Percentiles rank a stretch among this genome's conserved stretches.
These are phyloP conservation scores for Cicer cuneatum DNA, from an alignment of 306 rosid genomes.

Conservation along the genomic window DNA sequence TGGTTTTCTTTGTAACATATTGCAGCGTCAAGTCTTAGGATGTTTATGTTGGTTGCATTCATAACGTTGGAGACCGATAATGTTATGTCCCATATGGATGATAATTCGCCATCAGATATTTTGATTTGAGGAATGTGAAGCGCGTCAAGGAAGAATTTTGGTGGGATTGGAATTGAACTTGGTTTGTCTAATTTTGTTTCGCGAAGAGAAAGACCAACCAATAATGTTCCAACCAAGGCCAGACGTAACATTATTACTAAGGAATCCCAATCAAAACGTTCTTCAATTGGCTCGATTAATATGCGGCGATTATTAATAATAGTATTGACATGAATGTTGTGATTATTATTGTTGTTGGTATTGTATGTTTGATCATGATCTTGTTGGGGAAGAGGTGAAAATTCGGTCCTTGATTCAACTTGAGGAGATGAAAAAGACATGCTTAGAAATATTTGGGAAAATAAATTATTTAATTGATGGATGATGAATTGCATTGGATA, in stretches of 20 bases:
- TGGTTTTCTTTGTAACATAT: conserved; percentile 28
- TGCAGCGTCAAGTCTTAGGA: background rate
- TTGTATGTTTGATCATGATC: background rate
- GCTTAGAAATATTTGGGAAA: background rate
- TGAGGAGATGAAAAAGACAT: conserved; percentile 42
- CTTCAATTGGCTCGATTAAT: conserved; percentile 14
- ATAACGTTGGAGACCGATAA: conserved; percentile 35
- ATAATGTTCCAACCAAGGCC: conserved; percentile 33
- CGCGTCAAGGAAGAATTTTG: conserved; percentile 39
- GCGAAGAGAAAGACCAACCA: background rate
- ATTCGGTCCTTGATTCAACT: conserved; percentile 28
- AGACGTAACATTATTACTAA: conserved; percentile 28
- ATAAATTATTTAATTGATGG: background rate
- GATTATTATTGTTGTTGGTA: background rate
- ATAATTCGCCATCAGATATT: conserved; percentile 41
- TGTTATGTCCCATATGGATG: conserved; percentile 19
- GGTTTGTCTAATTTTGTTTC: background rate
- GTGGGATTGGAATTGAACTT: conserved; percentile 8
- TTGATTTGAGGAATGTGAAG: conserved; percentile 33
- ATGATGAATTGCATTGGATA: background rate
- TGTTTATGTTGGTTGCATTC: conserved; percentile 40
- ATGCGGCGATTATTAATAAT: background rate
- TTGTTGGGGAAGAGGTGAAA: conserved; percentile 35
- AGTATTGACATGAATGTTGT: background rate
- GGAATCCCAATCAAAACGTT: conserved; percentile 34